Conservation (phyloP, 495 filamentous ascomycete genomes). For the Barbatosphaeria neglecta region DNA sequence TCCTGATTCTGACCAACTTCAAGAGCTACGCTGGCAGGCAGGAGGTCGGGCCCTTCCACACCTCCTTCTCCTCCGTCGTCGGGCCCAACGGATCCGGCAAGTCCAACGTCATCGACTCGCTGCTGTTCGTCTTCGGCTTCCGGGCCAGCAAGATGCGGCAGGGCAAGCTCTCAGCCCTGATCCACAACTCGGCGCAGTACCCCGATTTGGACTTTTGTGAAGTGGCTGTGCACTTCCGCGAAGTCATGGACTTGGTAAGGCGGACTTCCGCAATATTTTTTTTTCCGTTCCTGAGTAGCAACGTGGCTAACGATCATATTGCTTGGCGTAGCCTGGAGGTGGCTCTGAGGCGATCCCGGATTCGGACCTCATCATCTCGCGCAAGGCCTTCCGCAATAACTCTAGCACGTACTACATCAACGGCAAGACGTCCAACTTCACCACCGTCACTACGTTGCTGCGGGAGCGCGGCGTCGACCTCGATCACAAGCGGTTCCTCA, state of each 20-base stretch:
- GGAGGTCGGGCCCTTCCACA: slow-evolving; percentile 91
- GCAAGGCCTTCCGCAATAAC: slow-evolving; percentile 95
- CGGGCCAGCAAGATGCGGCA: slow-evolving; percentile 98
- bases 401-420: slow-evolving; percentile 97
- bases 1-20: slow-evolving; percentile 85
- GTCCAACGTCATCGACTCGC: slow-evolving; percentile 95
- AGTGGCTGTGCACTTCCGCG: slow-evolving; percentile 89
- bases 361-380: slow-evolving; percentile 75
- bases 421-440: slow-evolving; percentile 76
- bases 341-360: slow-evolving; percentile 62
- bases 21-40: slow-evolving; percentile 96
- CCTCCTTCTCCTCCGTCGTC: slow-evolving; percentile 97
- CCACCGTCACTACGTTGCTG: slow-evolving; percentile 76
- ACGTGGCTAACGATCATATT: slow-evolving; percentile 10
- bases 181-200: slow-evolving; percentile 84
- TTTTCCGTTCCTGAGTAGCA: neutral
- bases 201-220: slow-evolving; percentile 84
- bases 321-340: slow-evolving; percentile 46
- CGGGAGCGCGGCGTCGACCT: slow-evolving; percentile 83
- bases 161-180: slow-evolving; percentile 93
- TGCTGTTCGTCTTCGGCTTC: slow-evolving; percentile 97
- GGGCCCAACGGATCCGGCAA: slow-evolving; percentile 97
- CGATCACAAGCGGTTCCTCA: slow-evolving; percentile 96
- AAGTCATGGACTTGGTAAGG: slow-evolving; percentile 68
- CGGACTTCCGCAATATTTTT: slow-evolving; percentile 2